phyloP scores from a whole-genome alignment of 768 basidiomycete species.

The Gyrodon lividus region DNA sequence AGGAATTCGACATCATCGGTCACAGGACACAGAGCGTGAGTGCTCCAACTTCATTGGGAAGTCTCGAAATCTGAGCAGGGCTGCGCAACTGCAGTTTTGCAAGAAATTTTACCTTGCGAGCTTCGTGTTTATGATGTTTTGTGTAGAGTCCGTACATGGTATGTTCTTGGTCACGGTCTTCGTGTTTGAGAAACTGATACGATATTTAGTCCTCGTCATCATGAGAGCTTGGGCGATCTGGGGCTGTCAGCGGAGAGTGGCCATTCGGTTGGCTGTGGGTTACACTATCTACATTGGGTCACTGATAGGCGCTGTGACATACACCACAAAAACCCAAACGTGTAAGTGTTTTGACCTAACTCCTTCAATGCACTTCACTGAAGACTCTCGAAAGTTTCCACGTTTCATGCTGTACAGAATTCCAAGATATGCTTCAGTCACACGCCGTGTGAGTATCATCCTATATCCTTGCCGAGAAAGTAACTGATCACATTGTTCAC shows the following conservation, averaged over 20 bases:
- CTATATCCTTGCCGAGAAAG: not conserved
- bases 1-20: not conserved
- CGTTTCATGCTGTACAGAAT: not conserved
- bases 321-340: not conserved
- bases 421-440: not conserved
- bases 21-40: not conserved
- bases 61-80: not conserved
- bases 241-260: not conserved
- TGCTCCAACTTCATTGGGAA: not conserved
- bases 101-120: not conserved
- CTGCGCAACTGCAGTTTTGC: not conserved
- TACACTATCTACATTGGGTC: not conserved
- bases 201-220: slow-evolving; percentile 3
- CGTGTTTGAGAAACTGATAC: not conserved
- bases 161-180: not conserved
- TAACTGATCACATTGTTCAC: not conserved
- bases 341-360: not conserved
- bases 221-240: slow-evolving; percentile 11
- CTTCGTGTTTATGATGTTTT: not conserved
- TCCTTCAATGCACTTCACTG: not conserved
- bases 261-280: not conserved
- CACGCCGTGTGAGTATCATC: not conserved
- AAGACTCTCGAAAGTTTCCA: not conserved
- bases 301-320: not conserved
- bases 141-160: slow-evolving; percentile 8